A percentile compares a stretch with the other conserved stretches of the same genome.
Evolutionary conservation across 805 yeast genomes (phyloP).

Genomic region (Scheffersomyces lignosus): DNA sequence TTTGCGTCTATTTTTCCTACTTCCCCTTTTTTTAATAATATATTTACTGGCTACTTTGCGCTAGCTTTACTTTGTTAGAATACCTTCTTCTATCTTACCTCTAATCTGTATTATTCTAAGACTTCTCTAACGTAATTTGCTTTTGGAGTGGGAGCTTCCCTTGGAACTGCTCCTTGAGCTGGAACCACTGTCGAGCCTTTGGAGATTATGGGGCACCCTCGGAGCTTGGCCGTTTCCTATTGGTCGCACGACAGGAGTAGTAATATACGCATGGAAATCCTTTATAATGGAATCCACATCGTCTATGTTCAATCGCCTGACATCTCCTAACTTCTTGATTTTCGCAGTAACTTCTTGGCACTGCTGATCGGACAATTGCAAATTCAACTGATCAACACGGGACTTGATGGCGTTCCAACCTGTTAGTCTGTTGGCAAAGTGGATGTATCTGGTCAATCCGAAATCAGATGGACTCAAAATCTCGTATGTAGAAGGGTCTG

Average conservation of each 20-base stretch:
- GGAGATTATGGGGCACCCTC: neutral
- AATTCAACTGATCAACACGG: conserved; percentile 94
- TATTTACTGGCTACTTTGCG: no score
- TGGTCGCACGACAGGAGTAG: conserved; percentile 44
- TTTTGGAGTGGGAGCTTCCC: no score
- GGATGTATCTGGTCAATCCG: conserved; percentile 94
- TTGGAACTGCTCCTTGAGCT: no score
- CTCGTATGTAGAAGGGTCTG: conserved; percentile 98
- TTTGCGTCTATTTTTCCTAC: no score
- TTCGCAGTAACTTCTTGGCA: conserved; percentile 91
- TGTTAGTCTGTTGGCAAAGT: conserved; percentile 95
- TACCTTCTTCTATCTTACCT: no score
- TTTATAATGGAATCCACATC: conserved; percentile 97
- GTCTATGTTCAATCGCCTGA: conserved; percentile 90
- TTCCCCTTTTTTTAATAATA: no score
- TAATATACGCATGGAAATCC: conserved; percentile 80
- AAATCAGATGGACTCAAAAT: conserved; percentile 92
- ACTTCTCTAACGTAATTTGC: no score
- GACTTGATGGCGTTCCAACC: conserved; percentile 99
- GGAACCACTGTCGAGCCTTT: neutral
- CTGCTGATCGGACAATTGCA: conserved; percentile 87
- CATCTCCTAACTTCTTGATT: conserved; percentile 93
- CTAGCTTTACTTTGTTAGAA: no score
- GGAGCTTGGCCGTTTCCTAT: conserved; percentile 5
- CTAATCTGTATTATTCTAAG: no score